phyloP scores from a whole-genome alignment of 78 protist genomes.

The Dictyostelium capitatum region DNA sequence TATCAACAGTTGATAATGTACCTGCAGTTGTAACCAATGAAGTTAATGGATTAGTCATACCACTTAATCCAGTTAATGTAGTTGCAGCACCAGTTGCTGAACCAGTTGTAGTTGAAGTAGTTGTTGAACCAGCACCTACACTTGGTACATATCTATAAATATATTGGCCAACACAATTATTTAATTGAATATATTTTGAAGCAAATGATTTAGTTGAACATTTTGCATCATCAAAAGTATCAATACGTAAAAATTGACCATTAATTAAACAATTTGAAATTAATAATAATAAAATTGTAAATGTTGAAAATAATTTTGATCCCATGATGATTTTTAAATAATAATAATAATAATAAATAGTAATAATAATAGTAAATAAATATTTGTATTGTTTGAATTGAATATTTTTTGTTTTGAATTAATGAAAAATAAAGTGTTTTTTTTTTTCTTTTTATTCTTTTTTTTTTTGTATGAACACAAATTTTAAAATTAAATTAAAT shows the following conservation, averaged over 20 bases:
- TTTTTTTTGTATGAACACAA: not conserved
- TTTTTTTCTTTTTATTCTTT: not conserved
- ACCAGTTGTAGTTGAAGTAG: not conserved
- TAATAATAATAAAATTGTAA: too few relatives aligned
- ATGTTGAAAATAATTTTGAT: too few relatives aligned
- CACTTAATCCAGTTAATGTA: too few relatives aligned
- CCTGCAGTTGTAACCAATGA: not conserved
- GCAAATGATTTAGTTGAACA: not conserved
- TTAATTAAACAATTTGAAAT: too few relatives aligned
- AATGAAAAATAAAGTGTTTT: not conserved
- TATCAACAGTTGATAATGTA: not conserved
- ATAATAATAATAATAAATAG: too few relatives aligned
- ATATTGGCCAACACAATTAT: conserved; percentile 1
- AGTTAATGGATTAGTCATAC: not conserved
- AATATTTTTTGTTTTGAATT: not conserved
- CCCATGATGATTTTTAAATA: too few relatives aligned
- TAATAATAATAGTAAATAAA: too few relatives aligned
- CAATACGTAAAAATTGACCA: not conserved
- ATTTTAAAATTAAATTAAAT: not conserved
- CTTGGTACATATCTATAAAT: not conserved
- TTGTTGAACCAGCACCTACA: not conserved
- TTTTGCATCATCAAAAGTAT: not conserved
- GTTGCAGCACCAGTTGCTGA: not conserved
- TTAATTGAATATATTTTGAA: not conserved
- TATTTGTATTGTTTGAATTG: too few relatives aligned